Base-by-base conservation (phyloP, 2,329 filamentous ascomycete species). In the Paraphaeosphaeria minitans region DNA sequence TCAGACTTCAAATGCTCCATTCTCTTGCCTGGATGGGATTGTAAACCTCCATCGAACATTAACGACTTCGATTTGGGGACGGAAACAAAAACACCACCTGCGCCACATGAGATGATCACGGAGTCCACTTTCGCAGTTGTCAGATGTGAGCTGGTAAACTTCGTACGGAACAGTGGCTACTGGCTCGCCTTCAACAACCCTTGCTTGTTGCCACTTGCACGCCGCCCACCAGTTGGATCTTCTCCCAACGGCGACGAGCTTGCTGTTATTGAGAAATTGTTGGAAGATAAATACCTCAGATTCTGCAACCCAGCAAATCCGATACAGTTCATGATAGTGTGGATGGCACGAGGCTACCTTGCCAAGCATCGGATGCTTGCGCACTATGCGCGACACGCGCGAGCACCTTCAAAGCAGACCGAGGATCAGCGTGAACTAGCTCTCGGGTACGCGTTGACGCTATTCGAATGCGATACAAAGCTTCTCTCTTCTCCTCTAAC, bases 61-160 rank as follows among this genome's bases (percentile, higher is more conserved):
- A 79, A 85, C 68, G 84, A 86, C 62, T 72, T 68, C 41, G 77
- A 79, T 31, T 69, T 80, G 7, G 66, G 74, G 29, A 73, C 75
- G 6, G 70, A 72, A 24, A 79, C 79, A 76, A 75, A 66, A 22
- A 72, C 75, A 16, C 62, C 68, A 2, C 78, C 77, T 3, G 51
- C 57, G 0, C 75, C 81, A 3, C 77, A 81, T 1, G 63, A 67
- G 0, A 79, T 80, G 16, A 83, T 81, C 64, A 87, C 85, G 0
- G 80, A 84, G 47, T 83, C 85, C 75, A 80, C 84, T 0, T 81
- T 85, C 58, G 75, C 75, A 3, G 71, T 86, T 0, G 79, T 84
- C 29, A 78, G 79, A 14, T 80, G 81, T 59, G 79, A 84, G 39
- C 75, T 83, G 0, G 77, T 78, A 0, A 75, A 79, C 50, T 79